Base-by-base conservation (phyloP, 2,329 filamentous ascomycete species). In the Botryosphaeria agaves region DNA sequence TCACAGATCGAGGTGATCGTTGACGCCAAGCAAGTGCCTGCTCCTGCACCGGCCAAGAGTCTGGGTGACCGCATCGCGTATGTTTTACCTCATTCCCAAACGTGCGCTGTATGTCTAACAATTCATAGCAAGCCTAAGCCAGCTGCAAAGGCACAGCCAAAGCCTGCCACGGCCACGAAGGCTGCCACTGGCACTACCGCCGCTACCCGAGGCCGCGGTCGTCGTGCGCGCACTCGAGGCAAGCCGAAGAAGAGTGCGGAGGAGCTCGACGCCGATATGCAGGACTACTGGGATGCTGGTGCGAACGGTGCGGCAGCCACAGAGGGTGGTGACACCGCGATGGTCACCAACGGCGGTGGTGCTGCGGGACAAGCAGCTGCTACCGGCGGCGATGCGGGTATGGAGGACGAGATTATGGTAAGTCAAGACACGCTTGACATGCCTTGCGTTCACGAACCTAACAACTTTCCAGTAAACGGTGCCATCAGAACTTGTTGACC, bases 191-290 rank as follows among this genome's bases (percentile, higher is more conserved):
- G 38, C 26, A 40, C 32, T 15, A 55, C 50, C 27, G 57, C 57
- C 28, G 58, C 51, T 28, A 55, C 57, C 28, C 61, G 60, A 32
- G 62, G 59, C 38, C 66, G 66, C 55, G 68, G 64, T 51, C 57
- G 59, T 34, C 62, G 62, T 38, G 62, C 56, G 25, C 73, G 74
- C 42, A 76, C 62, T 46, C 62, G 66, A 40, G 77, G 45, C 66
- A 77, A 41, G 59, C 74, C 47, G 64, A 91, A 72, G 57, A 95
- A 95, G 79, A 92, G 84, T 0, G 74, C 78, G 1, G 87, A 93
- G 52, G 85, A 98, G 61, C 73, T 98, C 16, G 89, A 98, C 53
- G 84, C 82, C 4, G 89, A 98, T 55, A 98, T 98, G 89, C 76
- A 73, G 14, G 89, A 95, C 55, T 98, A 98, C 62, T 95, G 91